These are phyloP conservation scores for Nepenthes alata DNA, from an alignment of 179 eudicot genomes.

Conservation along the genomic window DNA sequence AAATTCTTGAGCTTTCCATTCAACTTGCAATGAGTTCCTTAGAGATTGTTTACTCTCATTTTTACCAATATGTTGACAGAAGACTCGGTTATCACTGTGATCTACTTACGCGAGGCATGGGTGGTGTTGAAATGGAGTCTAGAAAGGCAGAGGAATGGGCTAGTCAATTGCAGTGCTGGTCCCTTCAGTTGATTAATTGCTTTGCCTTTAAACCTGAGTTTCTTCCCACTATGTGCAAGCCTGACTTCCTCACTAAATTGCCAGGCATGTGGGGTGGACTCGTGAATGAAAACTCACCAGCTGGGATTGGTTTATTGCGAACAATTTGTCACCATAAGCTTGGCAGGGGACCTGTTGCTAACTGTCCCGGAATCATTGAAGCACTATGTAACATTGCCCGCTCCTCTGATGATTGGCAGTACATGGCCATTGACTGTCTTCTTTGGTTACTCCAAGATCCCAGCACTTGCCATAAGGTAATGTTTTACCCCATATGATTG, in stretches of 20 bases:
- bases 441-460: slow-evolving; percentile 81
- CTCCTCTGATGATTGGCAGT: slow-evolving; percentile 86
- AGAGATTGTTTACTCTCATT: slow-evolving; percentile 71
- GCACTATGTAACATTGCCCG: slow-evolving; percentile 73
- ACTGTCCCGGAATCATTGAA: slow-evolving; percentile 55
- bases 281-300: slow-evolving; percentile 77
- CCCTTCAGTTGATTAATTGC: slow-evolving; percentile 73
- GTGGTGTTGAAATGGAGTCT: slow-evolving; percentile 84
- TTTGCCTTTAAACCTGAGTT: slow-evolving; percentile 74
- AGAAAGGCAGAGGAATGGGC: slow-evolving; percentile 92
- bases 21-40: slow-evolving; percentile 75
- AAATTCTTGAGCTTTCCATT: slow-evolving; percentile 63
- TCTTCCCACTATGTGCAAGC: slow-evolving; percentile 60
- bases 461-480: slow-evolving; percentile 68
- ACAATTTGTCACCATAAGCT: slow-evolving; percentile 73
- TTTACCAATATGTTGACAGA: slow-evolving; percentile 59
- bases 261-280: slow-evolving; percentile 91
- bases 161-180: slow-evolving; percentile 80
- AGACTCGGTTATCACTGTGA: slow-evolving; percentile 73
- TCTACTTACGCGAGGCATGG: slow-evolving; percentile 80
- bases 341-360: slow-evolving; percentile 70
- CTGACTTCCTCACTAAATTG: slow-evolving; percentile 52
- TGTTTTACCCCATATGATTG: not conserved
- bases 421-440: slow-evolving; percentile 82
- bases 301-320: slow-evolving; percentile 65